Conservation (phyloP, 2,329 filamentous ascomycete genomes). For the Epichloe gansuensis region DNA sequence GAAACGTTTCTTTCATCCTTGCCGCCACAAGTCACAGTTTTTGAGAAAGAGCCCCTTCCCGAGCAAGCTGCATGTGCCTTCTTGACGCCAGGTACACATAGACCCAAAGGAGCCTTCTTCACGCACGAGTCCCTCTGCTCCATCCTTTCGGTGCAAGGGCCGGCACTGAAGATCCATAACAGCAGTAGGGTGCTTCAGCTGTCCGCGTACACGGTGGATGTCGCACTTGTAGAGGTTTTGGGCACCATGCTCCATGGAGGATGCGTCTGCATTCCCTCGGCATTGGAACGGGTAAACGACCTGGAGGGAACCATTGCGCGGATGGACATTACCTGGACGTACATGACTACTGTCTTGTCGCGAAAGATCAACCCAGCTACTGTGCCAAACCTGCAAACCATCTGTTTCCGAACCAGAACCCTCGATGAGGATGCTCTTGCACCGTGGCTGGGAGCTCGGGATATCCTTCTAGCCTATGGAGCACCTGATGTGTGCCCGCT, state of each 20-base stretch:
- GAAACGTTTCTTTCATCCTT: slow-evolving; percentile 26
- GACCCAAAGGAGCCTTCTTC: slow-evolving; percentile 47
- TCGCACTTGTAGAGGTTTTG: slow-evolving; percentile 37
- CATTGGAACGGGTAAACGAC: slow-evolving; percentile 35
- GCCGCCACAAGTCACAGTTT: slow-evolving; percentile 16
- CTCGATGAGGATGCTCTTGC: slow-evolving; percentile 35
- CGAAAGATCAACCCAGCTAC: slow-evolving; percentile 25
- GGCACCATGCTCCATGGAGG: slow-evolving; percentile 42
- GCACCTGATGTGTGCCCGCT: slow-evolving; percentile 38
- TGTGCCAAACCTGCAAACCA: slow-evolving; percentile 25
- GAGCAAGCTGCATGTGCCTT: slow-evolving; percentile 46
- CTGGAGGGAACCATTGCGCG: slow-evolving; percentile 35
- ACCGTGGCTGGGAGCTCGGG: slow-evolving; percentile 32
- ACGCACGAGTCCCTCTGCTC: slow-evolving; percentile 47
- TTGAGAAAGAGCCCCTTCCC: slow-evolving; percentile 21
- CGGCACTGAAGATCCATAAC: slow-evolving; percentile 34
- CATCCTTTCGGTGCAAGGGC: slow-evolving; percentile 36
- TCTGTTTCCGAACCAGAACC: slow-evolving; percentile 36
- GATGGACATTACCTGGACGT: slow-evolving; percentile 38
- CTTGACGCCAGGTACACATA: slow-evolving; percentile 38
- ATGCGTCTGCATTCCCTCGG: slow-evolving; percentile 44
- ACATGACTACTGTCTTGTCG: slow-evolving; percentile 48
- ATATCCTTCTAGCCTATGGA: slow-evolving; percentile 38
- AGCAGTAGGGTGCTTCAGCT: slow-evolving; percentile 44
- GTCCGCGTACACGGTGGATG: slow-evolving; percentile 41